Conservation (phyloP, 148 eudicot genomes). For the Chenopodium suecicum region DNA sequence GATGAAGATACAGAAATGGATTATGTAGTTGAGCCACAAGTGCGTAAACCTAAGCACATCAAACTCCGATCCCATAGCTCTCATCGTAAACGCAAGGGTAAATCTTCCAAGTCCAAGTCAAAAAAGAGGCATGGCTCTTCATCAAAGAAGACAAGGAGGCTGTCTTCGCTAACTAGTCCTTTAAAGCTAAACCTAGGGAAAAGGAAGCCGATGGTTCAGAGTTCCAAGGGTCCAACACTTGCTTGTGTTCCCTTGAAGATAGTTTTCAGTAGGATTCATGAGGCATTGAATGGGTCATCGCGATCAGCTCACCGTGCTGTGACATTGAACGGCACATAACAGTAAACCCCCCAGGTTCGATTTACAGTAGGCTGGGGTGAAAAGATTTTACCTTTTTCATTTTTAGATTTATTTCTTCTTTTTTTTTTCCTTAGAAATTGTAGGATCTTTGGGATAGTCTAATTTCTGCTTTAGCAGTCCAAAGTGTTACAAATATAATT, state of each 20-base stretch:
- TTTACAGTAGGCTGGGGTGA: constrained; percentile 21
- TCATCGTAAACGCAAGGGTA: constrained; percentile 18
- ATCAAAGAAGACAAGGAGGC: constrained; percentile 63
- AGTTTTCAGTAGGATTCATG: constrained; percentile 72
- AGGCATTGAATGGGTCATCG: constrained; percentile 47
- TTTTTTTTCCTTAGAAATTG: constrained; percentile 24
- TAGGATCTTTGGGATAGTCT: constrained; percentile 23
- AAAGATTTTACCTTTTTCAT: constrained; percentile 8
- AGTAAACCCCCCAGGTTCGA: constrained; percentile 7
- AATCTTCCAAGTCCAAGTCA: constrained; percentile 44
- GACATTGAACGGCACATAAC: constrained; percentile 21
- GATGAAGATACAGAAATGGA: constrained; percentile 26
- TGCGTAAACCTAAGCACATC: constrained; percentile 33
- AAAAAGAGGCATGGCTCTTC: constrained; percentile 42
- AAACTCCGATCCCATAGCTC: constrained; percentile 26
- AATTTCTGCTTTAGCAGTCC: constrained; percentile 25
- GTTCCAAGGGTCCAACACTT: constrained; percentile 48
- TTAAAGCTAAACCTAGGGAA: constrained; percentile 34
- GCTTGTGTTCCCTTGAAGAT: constrained; percentile 86
- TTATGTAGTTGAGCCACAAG: constrained; percentile 20
- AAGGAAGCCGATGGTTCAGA: constrained; percentile 39
- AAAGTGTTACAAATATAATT: constrained; percentile 17
- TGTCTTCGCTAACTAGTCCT: constrained; percentile 64
- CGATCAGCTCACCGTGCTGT: constrained; percentile 29
- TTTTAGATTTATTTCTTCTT: not conserved